Base-by-base conservation (phyloP, 805 yeast species). In the Saitoella complicata region DNA sequence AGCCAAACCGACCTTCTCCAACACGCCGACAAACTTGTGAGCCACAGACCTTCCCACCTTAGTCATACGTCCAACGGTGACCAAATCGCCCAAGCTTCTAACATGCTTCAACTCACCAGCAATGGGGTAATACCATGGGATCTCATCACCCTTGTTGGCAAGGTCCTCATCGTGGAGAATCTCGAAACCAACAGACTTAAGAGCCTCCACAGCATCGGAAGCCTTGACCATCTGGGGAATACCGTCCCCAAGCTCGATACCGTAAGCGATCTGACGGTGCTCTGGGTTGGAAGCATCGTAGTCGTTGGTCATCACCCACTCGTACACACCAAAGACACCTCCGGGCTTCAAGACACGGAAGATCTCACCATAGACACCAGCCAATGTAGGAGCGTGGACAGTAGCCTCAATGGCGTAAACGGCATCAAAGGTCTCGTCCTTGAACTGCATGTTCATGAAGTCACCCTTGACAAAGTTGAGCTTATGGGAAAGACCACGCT, bases 351-450 rank as follows among this genome's bases (percentile, higher is more conserved):
- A 73, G 11, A 85, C 95, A 61, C 84, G 84, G 76, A 76, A 91
- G 59, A 88, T 88, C 70, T 88, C 94, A 46, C 82, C 70, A 66
- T 88, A 88, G 44, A 91, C 97, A 61, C 96, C 96, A 65, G 86
- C 95, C 58, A 91, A 74, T 37, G 76, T 80, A 48, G 98, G 98
- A 10, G 98, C 97, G 61, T 88, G 98, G 46, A 86, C 95, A 33
- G 98, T 88, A 48, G 98, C 98, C 71, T 88, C 98, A 59, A 88
- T 88, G 51, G 98, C 96, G 59, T 88, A 88, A 40, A 91, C 97
- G 39, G 94, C 95, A 64, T 88, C 98, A 58, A 91, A 88, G 32
- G 91, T 63, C 58, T 79, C 80, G 52, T 80, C 80, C 64, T 80
- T 84, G 57, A 91, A 91, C 57, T 88, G 96, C 95, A 88, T 84